Base-by-base conservation (phyloP, 2,329 filamentous ascomycete genomes). In the Emergomyces orientalis region DNA sequence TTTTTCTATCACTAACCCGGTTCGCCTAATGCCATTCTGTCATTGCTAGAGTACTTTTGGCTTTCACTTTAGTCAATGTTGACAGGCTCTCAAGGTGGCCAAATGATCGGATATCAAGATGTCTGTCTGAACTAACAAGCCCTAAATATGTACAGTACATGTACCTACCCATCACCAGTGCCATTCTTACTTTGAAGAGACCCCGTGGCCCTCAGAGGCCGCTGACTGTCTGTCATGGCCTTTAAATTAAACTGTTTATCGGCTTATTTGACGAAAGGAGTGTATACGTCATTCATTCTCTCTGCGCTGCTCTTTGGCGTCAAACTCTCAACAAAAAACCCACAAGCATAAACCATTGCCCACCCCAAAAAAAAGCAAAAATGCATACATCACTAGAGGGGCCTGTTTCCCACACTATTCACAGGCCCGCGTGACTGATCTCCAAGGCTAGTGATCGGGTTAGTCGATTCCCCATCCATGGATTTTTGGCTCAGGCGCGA, bases 381-480 rank as follows among this genome's bases (percentile, higher is more conserved):
- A 52, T n/a, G 22, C 8, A 55, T 19, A n/a, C 14, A 14, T 54
- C 32, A 34, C 32, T 11, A 32, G 30, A 54, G 27, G 55, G 34
- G 13, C 37, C 37, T 37, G 25, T 58, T 43, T 58, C 54, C 57
- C 58, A 32, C 58, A 39, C 58, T 60, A 60, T 60, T 60, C 45
- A 43, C 45, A 43, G 58, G 14, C 58, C 58, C 58, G 58, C 58
- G 58, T 60, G 58, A 60, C 58, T 60, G 58, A 60, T 60, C 58
- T 60, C 58, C 58, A 51, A 30, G 22, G 30, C 58, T 49, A 60
- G 55, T 43, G 55, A 25, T 27, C 9, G 32, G 14, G 22, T 37
- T 27, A 58, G 37, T 13, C 6, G 37, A 58, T 13, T 39, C 37
- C 22, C 22, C 32, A 37, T 54, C 34, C 37, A 14, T 27, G 55